Base-by-base conservation (phyloP, 2,329 filamentous ascomycete genomes). In the Pseudogymnoascus sp. region DNA sequence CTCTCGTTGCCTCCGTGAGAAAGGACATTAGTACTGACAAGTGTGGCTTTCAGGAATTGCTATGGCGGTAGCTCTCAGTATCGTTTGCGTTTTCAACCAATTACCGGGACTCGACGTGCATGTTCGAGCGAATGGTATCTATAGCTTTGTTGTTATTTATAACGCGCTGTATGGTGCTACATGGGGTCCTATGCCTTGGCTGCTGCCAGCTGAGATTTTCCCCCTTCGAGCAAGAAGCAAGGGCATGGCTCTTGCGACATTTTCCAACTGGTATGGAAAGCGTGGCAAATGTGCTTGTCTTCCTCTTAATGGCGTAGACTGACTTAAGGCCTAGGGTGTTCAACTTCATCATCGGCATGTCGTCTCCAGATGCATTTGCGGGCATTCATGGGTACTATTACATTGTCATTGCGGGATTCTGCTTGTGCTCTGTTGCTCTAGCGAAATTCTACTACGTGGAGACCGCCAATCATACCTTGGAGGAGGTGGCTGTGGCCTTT, bases 371-470 rank as follows among this genome's bases (percentile, higher is more conserved):
- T 57, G 73, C 74, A 10, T 76, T 76, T 60, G 67, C 70, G 2
- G 71, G 73, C 0, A 75, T 76, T 15, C 67, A 70, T n/a, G 73
- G 73, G 3, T 75, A 75, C 63, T 75, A 73, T 61, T 76, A 76
- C 60, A 61, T 75, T 1, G 65, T 76, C 26, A 75, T 76, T 58
- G 74, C 72, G 4, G 71, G 71, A 1, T 75, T 75, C 59, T 75
- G 74, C 65, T 67, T 75, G 5, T 70, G 71, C 61, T 71, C 71
- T 1, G 71, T 70, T 2, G 66, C 64, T 7, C 62, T 75, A 15
- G 67, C 69, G 1, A 66, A 74, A 38, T 75, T 74, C 57, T 75
- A 74, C 63, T 75, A 75, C 61, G 71, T 74, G 5, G 74, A 75
- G 64, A 76, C 74, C 1, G 72, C 73, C 2, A 65, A 68, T 12